Percentiles rank a stretch among this genome's conserved stretches.
These are phyloP conservation scores for Tetrahymena borealis DNA, from an alignment of 73 alveolate species.

Conservation along the genomic window DNA sequence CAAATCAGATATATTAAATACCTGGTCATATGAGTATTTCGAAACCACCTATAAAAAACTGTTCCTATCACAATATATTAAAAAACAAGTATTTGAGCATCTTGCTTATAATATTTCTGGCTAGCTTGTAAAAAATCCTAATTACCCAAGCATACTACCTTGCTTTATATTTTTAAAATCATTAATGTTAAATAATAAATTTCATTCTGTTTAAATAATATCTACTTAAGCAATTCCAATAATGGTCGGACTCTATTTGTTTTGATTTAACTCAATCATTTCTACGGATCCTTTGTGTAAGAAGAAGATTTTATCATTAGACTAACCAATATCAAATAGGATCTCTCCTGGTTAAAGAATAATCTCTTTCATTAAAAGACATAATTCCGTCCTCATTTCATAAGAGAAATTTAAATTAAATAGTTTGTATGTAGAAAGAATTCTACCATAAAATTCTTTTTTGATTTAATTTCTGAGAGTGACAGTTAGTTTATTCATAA, in stretches of 20 bases:
- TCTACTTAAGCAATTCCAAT: neutral
- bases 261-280: neutral
- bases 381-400: neutral
- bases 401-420: neutral
- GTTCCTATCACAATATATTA: neutral
- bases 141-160: neutral
- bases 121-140: neutral
- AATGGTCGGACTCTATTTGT: neutral
- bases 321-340: neutral
- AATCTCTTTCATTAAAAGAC: neutral
- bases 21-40: neutral
- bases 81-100: neutral
- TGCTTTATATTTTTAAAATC: neutral
- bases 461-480: neutral
- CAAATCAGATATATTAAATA: neutral
- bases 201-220: neutral
- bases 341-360: neutral
- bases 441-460: neutral
- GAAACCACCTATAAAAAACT: neutral
- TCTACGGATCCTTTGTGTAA: neutral
- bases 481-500: neutral
- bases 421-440: neutral
- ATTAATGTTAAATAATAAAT: neutral
- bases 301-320: neutral
- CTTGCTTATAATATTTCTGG: neutral